Base-by-base conservation (phyloP, 805 yeast species). In the Kodamaea neixiangensis region DNA sequence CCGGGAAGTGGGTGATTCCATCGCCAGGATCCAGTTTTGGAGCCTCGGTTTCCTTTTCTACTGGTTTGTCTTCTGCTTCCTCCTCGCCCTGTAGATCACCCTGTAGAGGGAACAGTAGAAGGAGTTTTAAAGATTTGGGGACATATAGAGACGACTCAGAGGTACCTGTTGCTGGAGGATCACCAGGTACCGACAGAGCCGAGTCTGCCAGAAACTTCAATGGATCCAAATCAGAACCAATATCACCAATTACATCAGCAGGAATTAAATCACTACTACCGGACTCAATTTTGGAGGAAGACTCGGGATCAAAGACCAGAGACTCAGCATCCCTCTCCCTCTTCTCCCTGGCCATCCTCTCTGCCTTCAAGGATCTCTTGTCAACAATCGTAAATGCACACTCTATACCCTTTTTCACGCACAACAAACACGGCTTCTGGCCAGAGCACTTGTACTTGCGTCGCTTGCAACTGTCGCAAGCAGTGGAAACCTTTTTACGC, bases 401-500 rank as follows among this genome's bases (percentile, higher is more conserved):
- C n/a, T 55, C 58, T n/a, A 46, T 38, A 2, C 59, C 61, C 45
- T 58, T 62, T 35, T 49, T 57, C 7, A 45, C 17, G 47, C 66
- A 62, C 17, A 54, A 35, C 17, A 47, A 43, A 49, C 66, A 62
- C 1, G 66, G 66, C n/a, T 52, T 42, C 37, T 57, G 55, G 3
- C 65, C 66, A 17, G 63, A 47, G 48, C 66, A 62, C 54, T 57
- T 57, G 54, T 55, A 59, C 48, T 59, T 59, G 9, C 59, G 49
- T 20, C 55, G 53, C 40, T 62, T 62, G 46, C 66, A 62, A 14
- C 57, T 51, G 48, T 62, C 66, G 49, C 66, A 62, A 21, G 66
- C 66, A n/a, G 63, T 60, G 22, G 65, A 59, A 2, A 62, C 66
- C 46, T 62, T 62, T 47, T 56, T 61, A 31, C 66, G 52, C 48